phyloP scores from a whole-genome alignment of 1,284 basidiomycete genomes.

The Trichosporon sp. region DNA sequence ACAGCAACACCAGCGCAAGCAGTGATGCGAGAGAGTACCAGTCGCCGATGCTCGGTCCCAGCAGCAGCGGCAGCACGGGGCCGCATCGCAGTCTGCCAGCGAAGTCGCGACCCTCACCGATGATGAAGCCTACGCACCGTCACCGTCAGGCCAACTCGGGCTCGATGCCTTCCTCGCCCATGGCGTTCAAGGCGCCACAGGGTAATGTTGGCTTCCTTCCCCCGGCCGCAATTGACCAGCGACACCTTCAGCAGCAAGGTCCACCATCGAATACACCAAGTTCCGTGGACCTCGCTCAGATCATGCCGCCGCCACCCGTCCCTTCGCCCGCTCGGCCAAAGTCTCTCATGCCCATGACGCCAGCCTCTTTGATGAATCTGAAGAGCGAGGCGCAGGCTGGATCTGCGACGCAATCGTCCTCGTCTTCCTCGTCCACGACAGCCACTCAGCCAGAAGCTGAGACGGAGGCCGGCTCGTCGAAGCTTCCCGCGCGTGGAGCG shows the following conservation, averaged over 20 bases:
- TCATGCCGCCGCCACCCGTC: conserved; percentile 58
- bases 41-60: conserved; percentile 13
- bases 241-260: conserved; percentile 18
- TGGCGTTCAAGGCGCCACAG: conserved; percentile 20
- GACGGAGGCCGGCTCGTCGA: conserved; percentile 5
- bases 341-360: conserved; percentile 69
- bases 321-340: conserved; percentile 26
- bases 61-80: conserved; percentile 17
- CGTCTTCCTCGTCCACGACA: background rate
- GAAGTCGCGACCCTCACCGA: conserved; percentile 44
- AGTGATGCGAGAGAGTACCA: conserved; percentile 7
- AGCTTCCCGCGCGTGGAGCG: conserved; percentile 8
- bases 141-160: conserved; percentile 17
- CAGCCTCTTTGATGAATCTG: conserved; percentile 80
- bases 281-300: conserved; percentile 63
- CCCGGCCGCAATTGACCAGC: conserved; percentile 37
- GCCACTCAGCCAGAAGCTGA: background rate
- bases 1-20: conserved; percentile 5
- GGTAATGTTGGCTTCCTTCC: conserved; percentile 31
- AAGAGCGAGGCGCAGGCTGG: conserved; percentile 16
- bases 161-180: conserved; percentile 29
- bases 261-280: conserved; percentile 57
- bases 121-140: conserved; percentile 46
- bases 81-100: conserved; percentile 39
- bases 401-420: background rate